Evolutionary conservation across 2,329 filamentous ascomycete species (phyloP).

Genomic region (Colletotrichum incanum): DNA sequence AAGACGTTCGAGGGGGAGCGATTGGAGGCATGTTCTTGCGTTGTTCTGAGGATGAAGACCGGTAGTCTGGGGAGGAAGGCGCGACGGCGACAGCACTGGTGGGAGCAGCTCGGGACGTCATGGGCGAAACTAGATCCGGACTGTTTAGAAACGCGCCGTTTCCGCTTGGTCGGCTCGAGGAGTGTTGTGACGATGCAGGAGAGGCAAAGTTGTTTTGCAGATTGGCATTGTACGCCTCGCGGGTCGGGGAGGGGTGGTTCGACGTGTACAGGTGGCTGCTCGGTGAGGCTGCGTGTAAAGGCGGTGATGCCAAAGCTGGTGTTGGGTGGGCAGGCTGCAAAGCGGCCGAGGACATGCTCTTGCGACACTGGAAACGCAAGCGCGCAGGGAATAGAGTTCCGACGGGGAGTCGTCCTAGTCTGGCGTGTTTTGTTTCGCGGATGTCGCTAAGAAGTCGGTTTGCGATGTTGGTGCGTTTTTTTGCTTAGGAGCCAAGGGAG

Average conservation of each 20-base stretch:
- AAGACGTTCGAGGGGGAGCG: constrained; percentile 87
- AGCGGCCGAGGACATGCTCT: constrained; percentile 74
- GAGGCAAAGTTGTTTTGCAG: constrained; percentile 64
- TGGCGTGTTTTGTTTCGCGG: constrained; percentile 39
- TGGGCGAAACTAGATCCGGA: constrained; percentile 58
- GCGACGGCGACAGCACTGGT: constrained; percentile 59
- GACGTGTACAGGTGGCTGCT: constrained; percentile 68
- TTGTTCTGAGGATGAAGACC: constrained; percentile 64
- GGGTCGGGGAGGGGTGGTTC: constrained; percentile 66
- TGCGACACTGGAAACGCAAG: constrained; percentile 48
- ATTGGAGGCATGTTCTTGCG: constrained; percentile 77
- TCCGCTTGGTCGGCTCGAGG: constrained; percentile 69
- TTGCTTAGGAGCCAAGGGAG: constrained; percentile 36
- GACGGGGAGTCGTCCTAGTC: constrained; percentile 33
- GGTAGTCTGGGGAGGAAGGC: constrained; percentile 59
- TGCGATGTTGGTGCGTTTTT: constrained; percentile 30
- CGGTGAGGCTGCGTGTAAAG: constrained; percentile 60
- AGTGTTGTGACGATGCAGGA: constrained; percentile 67
- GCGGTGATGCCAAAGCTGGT: constrained; percentile 63
- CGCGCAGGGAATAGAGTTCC: constrained; percentile 33
- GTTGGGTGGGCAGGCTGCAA: constrained; percentile 73
- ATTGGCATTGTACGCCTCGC: constrained; percentile 71
- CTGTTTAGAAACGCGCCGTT: constrained; percentile 57
- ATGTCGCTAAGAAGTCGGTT: constrained; percentile 35
- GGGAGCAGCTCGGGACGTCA: constrained; percentile 65